Base-by-base conservation (phyloP, 352 stramenopile species). In the Phytophthora pseudosyringae region DNA sequence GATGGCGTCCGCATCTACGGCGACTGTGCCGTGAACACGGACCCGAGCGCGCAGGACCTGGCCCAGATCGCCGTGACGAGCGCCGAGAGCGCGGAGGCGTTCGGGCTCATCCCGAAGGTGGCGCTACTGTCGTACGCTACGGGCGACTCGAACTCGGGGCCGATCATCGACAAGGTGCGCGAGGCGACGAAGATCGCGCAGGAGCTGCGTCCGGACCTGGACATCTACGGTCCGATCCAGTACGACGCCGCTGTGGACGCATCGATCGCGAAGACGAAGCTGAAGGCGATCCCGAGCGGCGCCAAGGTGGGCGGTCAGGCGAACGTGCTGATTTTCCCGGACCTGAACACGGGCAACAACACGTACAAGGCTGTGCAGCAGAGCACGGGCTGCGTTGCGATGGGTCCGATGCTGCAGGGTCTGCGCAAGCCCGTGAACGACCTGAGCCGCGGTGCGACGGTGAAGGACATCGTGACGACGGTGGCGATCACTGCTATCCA, bases 381-480 rank as follows among this genome's bases (percentile, higher is more conserved):
- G 72, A 87, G 76, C 47, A 92, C 83, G 6, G 69, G 77, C 25
- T 91, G 81, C 49, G 79, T 94, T 54, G 86, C 83, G 4, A 91
- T 97, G 63, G 90, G 90, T 53, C 90, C 90, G 12, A 94, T 96
- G 82, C 69, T 97, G 7, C 88, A 97, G 55, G 90, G 90, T 55
- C 76, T 97, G 25, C 82, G 80, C 28, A 95, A 94, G 58, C 90
- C 89, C 3, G 88, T 97, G 48, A 96, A 97, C 55, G 90, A 97
- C 68, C 45, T 97, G 43, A 94, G 83, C 48, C 86, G 89, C n/a
- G 89, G 89, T 15, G 86, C 87, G 5, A 93, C 81, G 5, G 89
- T 97, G 36, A 94, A 94, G 56, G 91, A 97, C 59, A 97, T 97
- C 49, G 86, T 97, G 29, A 95, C 90, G 50, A 97, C 91, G 7